Base-by-base conservation (phyloP, 2,329 filamentous ascomycete species). In the Aureobasidium sp. region DNA sequence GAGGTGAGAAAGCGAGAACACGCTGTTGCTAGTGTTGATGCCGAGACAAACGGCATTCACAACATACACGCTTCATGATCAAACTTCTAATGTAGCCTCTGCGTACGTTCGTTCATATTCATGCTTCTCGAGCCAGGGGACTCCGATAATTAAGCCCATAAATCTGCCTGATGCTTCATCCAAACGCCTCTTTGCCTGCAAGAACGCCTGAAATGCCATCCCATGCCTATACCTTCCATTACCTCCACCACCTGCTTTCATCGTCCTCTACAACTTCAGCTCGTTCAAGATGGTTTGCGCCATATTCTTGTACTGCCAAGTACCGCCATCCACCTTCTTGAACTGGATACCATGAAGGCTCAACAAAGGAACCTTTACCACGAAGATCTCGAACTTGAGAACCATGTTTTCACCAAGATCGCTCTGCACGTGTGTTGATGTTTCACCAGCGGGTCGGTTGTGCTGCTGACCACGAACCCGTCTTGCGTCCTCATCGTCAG, bases 281-380 rank as follows among this genome's bases (percentile, higher is more conserved):
- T 94, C 92, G 71, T 88, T 86, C 68, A 99, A 79, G 70, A 99
- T 97, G 69, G 92, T 92, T 75, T 96, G 92, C 39, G 94, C 94
- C 92, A 97, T 95, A 71, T 90, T 93, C 80, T 97, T 96, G 78
- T 96, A 99, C 75, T 97, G 92, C 92, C 93, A 97, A 63, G 94
- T 97, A 64, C 95, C 93, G 39, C 94, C 93, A 63, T 90, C 85
- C 68, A 97, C 87, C 72, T 94, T 92, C 82, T 99, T 99, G 80
- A 99, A 99, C 74, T 97, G 94, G 65, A 99, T 92, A 53, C 94
- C 94, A 71, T 99, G 93, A 63, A 99, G 78, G 46, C 89, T 92
- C 64, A 99, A 85, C 57, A 99, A 79, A 13, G 94, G 94, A 29
- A 99, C 92, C 77, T 99, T 99, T 73, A 99, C 94, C 68, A 99